Conservation (phyloP, 1,139 yeast genomes). For the Blastobotrys persicus region DNA sequence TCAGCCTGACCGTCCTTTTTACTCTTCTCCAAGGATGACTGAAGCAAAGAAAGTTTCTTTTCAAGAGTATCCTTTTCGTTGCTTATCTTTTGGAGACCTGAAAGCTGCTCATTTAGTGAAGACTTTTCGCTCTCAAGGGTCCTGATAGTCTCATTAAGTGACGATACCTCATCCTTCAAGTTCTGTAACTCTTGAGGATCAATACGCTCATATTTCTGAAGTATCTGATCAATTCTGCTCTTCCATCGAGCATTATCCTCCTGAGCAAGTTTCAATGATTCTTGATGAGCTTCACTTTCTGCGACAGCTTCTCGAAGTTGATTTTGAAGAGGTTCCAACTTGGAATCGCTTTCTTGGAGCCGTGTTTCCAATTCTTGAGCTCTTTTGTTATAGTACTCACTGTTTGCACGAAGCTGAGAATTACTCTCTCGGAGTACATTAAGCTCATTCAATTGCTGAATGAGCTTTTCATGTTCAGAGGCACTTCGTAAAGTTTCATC, state of each 20-base stretch:
- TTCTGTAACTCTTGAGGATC: slow-evolving; percentile 48
- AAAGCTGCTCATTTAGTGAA: slow-evolving; percentile 23
- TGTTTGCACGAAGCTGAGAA: slow-evolving; percentile 59
- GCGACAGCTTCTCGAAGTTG: slow-evolving; percentile 40
- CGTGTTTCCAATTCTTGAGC: slow-evolving; percentile 38
- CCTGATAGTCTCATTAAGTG: slow-evolving; percentile 20
- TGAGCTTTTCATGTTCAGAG: slow-evolving; percentile 52
- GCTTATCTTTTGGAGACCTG: slow-evolving; percentile 31
- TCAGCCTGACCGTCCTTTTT: not conserved
- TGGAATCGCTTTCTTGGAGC: slow-evolving; percentile 35
- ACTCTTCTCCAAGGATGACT: slow-evolving; percentile 9
- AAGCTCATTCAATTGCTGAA: slow-evolving; percentile 64
- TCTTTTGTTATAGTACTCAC: slow-evolving; percentile 35
- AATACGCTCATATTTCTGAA: slow-evolving; percentile 47
- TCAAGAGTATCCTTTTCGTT: slow-evolving; percentile 27
- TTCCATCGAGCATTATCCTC: slow-evolving; percentile 55
- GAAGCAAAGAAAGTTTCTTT: slow-evolving; percentile 6
- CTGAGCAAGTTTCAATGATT: slow-evolving; percentile 40
- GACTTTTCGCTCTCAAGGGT: slow-evolving; percentile 14
- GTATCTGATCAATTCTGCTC: slow-evolving; percentile 47
- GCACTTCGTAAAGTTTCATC: slow-evolving; percentile 43
- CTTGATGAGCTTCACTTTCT: slow-evolving; percentile 44
- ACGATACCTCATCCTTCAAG: slow-evolving; percentile 39
- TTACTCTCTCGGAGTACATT: slow-evolving; percentile 75
- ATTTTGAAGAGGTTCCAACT: slow-evolving; percentile 39